A percentile compares a stretch with the other conserved stretches of the same genome.
Conservation (phyloP, 2,329 filamentous ascomycete genomes). For the Teratosphaeria destructans region DNA sequence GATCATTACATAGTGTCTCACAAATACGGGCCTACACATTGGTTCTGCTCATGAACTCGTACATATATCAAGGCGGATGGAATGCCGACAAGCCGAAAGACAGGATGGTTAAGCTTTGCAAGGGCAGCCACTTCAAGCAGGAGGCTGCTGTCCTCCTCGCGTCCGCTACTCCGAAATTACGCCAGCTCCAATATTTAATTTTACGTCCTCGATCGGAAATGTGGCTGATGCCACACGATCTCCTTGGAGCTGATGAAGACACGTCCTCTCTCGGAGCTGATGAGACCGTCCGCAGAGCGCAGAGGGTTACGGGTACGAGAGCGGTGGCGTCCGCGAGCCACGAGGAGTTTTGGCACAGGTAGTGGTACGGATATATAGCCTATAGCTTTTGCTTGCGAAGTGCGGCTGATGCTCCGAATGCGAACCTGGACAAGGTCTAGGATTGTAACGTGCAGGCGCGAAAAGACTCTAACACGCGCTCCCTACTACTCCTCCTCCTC, state of each 20-base stretch:
- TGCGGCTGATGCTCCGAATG: too few relatives aligned
- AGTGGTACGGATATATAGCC: not conserved
- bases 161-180: not conserved
- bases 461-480: not conserved
- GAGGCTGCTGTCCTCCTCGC: not conserved
- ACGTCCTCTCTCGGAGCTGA: not conserved
- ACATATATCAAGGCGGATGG: not conserved
- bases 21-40: not conserved
- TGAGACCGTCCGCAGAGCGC: not conserved
- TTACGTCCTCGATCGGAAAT: not conserved
- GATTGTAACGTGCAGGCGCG: too few relatives aligned
- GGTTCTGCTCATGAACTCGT: not conserved
- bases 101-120: not conserved
- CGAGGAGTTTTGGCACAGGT: not conserved
- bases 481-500: not conserved
- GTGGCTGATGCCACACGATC: not conserved
- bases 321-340: not conserved
- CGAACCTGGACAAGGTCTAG: too few relatives aligned
- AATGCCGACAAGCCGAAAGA: too few relatives aligned
- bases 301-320: not conserved
- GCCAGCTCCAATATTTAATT: not conserved
- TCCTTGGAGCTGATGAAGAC: not conserved
- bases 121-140: not conserved
- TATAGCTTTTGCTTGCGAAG: not conserved
- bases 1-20: not conserved